A percentile compares a stretch with the other conserved stretches of the same genome.
Evolutionary conservation across 1,284 basidiomycete species (phyloP).

Genomic region (Tylopilus orsonianus): DNA sequence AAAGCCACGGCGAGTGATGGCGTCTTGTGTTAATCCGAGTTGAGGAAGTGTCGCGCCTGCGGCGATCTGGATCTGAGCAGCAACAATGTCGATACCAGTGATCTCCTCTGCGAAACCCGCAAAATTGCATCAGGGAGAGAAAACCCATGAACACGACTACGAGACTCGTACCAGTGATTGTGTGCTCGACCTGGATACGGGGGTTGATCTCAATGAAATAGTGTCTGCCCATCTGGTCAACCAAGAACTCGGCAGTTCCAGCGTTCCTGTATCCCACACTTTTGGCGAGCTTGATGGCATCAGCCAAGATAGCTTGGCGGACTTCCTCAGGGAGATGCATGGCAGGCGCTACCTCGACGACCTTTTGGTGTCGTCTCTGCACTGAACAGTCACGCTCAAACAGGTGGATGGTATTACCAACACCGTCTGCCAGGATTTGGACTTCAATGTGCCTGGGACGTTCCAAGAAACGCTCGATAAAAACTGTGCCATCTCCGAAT

Average conservation of each 20-base stretch:
- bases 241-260: conserved; percentile 96
- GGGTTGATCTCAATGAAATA: conserved; percentile 99
- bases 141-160: conserved; percentile 3
- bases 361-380: conserved; percentile 97
- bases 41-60: conserved; percentile 95
- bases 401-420: conserved; percentile 94
- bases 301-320: conserved; percentile 82
- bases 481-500: conserved; percentile 98
- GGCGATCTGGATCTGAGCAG: conserved; percentile 98
- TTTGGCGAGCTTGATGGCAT: conserved; percentile 94
- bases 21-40: conserved; percentile 95
- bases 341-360: conserved; percentile 98
- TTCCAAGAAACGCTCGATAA: conserved; percentile 97
- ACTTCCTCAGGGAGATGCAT: conserved; percentile 91
- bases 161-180: conserved; percentile 78
- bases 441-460: conserved; percentile 97
- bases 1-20: conserved; percentile 94
- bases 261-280: conserved; percentile 95
- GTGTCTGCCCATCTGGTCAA: conserved; percentile 93
- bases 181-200: conserved; percentile 98
- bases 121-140: background rate
- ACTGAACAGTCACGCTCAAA: conserved; percentile 99
- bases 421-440: conserved; percentile 87
- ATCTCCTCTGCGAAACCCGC: conserved; percentile 77
- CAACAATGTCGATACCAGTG: conserved; percentile 98